phyloP scores from a whole-genome alignment of 1,284 basidiomycete genomes.

The Malassezia cuniculi region DNA sequence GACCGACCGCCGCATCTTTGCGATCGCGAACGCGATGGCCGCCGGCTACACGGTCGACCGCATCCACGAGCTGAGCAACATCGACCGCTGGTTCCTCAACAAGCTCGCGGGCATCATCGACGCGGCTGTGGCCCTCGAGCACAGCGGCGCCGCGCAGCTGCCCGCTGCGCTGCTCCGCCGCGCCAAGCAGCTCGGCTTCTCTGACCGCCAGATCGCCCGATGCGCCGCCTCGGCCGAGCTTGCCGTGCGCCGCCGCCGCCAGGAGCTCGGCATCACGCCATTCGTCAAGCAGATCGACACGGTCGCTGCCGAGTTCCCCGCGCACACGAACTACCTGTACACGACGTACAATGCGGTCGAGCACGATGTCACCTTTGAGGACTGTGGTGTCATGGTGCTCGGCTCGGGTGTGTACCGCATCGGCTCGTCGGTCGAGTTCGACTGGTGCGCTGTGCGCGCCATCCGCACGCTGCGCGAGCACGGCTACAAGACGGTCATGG shows the following conservation, averaged over 20 bases:
- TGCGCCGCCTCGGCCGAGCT: slow-evolving; percentile 75
- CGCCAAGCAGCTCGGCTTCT: slow-evolving; percentile 91
- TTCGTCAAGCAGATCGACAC: slow-evolving; percentile 99
- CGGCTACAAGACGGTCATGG: slow-evolving; percentile 94
- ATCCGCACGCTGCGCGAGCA: slow-evolving; percentile 86
- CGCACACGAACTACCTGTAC: slow-evolving; percentile 96
- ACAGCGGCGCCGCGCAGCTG: slow-evolving; percentile 59
- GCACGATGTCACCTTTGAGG: slow-evolving; percentile 77
- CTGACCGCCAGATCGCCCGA: slow-evolving; percentile 72
- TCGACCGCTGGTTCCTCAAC: slow-evolving; percentile 94
- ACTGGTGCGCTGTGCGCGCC: slow-evolving; percentile 97
- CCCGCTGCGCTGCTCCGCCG: slow-evolving; percentile 59
- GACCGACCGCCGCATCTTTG: slow-evolving; percentile 82
- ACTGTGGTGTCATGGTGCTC: slow-evolving; percentile 88
- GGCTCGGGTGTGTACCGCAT: slow-evolving; percentile 98
- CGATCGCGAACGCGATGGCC: slow-evolving; percentile 75
- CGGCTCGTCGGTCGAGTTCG: slow-evolving; percentile 96
- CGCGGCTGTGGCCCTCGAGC: slow-evolving; percentile 48
- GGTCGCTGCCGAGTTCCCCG: slow-evolving; percentile 95
- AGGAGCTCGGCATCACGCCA: slow-evolving; percentile 69
- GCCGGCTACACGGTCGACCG: slow-evolving; percentile 85
- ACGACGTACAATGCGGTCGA: slow-evolving; percentile 91
- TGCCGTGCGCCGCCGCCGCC: slow-evolving; percentile 70
- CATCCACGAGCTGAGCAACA: slow-evolving; percentile 90
- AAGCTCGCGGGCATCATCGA: slow-evolving; percentile 54